Base-by-base conservation (phyloP, 2,329 filamentous ascomycete species). In the Fonsecaea pugnacius region DNA sequence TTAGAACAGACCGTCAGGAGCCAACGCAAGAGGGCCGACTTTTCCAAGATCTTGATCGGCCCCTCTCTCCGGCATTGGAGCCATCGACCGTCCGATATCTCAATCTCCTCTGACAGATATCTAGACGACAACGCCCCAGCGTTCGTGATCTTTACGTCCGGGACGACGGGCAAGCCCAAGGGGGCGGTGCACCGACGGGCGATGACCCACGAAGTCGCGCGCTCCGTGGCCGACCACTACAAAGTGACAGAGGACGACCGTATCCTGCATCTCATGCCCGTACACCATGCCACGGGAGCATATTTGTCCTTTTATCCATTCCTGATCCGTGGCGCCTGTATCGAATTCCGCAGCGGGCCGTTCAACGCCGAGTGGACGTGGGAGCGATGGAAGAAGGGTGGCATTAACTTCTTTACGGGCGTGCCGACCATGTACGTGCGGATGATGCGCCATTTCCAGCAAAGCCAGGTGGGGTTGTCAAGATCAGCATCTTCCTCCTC, bases 131-230 rank as follows among this genome's bases (percentile, higher is more conserved):
- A 74, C 59, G 64, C 63, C 1, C 69, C 73, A 12, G 74, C 55
- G 51, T 90, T 87, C 70, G 79, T 87, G 2, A 82, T 90, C 5
- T 86, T 89, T 65, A 84, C 83, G 0, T 84, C 83, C 2, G 84
- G 84, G 0, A 85, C 84, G 0, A 84, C 84, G 1, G 82, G 82
- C 57, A 81, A 80, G 54, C 84, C 85, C 0, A 86, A 86, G 64
- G 87, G 86, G 1, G 83, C 88, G 9, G 84, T 88, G n/a, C 64
- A 52, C 24, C 63, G 67, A 8, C 66, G 66, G 3, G 53, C 38
- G 2, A 52, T 57, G 35, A 33, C 64, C 7, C 68, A 73, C 24
- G 70, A 69, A 2, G 70, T 52, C 10, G 51, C 58, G 1, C 68
- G 70, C 32, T 63, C 70, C 9, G 71, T 73, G 36, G 70, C 73